A percentile compares a stretch with the other conserved stretches of the same genome.
Conservation (phyloP, 139 green algal species). For the Chlamydomonas sphaeroides region DNA sequence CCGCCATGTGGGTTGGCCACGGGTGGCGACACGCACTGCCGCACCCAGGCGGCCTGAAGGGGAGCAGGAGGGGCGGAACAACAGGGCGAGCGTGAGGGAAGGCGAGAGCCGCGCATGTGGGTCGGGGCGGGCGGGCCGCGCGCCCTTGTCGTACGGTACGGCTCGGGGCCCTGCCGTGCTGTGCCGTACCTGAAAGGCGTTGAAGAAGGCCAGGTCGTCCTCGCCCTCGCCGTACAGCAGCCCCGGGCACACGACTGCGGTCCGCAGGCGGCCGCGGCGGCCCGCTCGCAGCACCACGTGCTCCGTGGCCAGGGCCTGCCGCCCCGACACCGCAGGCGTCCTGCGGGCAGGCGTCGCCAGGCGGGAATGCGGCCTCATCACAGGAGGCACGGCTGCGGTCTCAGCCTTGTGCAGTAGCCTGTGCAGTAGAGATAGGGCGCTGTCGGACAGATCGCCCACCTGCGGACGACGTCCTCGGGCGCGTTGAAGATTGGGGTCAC, state of each 20-base stretch:
- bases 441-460: neutral
- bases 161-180: too few relatives aligned
- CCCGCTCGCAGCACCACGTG: slow-evolving; percentile 49
- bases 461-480: neutral
- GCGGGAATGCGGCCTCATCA: too few relatives aligned
- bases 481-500: slow-evolving; percentile 8
- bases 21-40: neutral
- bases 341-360: neutral
- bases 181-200: slow-evolving; percentile 52
- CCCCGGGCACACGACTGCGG: slow-evolving; percentile 63
- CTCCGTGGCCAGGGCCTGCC: slow-evolving; percentile 52
- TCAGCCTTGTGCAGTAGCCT: too few relatives aligned
- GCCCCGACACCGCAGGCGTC: slow-evolving; percentile 7
- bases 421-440: too few relatives aligned
- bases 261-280: slow-evolving; percentile 44
- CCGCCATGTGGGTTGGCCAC: neutral
- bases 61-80: neutral
- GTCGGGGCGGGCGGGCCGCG: too few relatives aligned
- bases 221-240: slow-evolving; percentile 67
- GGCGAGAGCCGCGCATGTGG: too few relatives aligned
- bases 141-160: too few relatives aligned
- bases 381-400: too few relatives aligned
- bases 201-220: slow-evolving; percentile 50
- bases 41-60: slow-evolving; percentile 11
- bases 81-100: too few relatives aligned